Conservation (phyloP, 1,284 basidiomycete species). For the Coniophora puteana region DNA sequence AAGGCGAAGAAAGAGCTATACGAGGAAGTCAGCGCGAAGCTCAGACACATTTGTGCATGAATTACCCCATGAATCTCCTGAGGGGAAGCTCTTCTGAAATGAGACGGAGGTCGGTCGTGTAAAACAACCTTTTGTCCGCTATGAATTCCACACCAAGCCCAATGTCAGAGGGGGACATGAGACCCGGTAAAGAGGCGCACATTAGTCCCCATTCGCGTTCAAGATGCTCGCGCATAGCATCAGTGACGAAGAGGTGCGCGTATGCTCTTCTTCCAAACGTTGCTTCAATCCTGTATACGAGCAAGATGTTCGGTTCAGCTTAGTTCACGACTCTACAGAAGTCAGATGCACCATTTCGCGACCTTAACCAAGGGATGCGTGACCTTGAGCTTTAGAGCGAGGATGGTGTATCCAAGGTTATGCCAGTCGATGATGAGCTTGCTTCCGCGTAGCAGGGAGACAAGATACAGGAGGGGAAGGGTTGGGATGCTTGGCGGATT, state of each 20-base stretch:
- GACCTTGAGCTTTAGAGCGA: constrained; percentile 77
- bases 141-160: constrained; percentile 6
- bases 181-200: constrained; percentile 40
- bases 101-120: constrained; percentile 83
- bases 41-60: neutral
- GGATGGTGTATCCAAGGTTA: constrained; percentile 93
- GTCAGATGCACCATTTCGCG: constrained; percentile 58
- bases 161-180: constrained; percentile 6
- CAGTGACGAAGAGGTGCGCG: constrained; percentile 93
- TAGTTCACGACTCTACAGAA: neutral
- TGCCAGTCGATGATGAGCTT: constrained; percentile 99
- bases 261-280: constrained; percentile 78
- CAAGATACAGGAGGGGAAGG: constrained; percentile 79
- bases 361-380: constrained; percentile 69
- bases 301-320: constrained; percentile 7
- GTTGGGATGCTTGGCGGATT: constrained; percentile 98
- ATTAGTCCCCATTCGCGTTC: constrained; percentile 72
- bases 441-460: constrained; percentile 63
- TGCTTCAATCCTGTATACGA: constrained; percentile 78
- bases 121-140: constrained; percentile 80
- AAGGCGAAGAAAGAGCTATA: constrained; percentile 57
- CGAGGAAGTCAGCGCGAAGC: constrained; percentile 14
- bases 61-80: constrained; percentile 73
- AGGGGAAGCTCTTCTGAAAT: constrained; percentile 69
- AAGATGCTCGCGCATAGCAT: constrained; percentile 78